These are phyloP conservation scores for Verticillium zaregamsianum DNA, from an alignment of 2,329 filamentous ascomycete genomes.

Conservation along the genomic window DNA sequence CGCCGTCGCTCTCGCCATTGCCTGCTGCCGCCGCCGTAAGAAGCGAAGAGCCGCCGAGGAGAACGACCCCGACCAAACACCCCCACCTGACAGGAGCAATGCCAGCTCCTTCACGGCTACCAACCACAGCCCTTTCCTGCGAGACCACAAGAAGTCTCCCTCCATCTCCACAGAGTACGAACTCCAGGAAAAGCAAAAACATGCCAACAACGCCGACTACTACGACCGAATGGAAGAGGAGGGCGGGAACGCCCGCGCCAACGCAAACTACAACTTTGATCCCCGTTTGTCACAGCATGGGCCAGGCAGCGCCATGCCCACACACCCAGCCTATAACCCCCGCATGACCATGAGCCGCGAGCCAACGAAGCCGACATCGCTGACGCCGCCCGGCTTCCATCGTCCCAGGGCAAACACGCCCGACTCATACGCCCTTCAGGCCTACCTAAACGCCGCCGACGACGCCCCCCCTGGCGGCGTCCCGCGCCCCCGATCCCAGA, in stretches of 20 bases:
- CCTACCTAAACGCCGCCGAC: conserved; percentile 29
- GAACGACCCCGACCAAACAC: conserved; percentile 17
- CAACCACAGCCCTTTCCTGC: conserved; percentile 11
- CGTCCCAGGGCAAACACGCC: conserved; percentile 16
- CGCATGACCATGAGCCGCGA: conserved; percentile 24
- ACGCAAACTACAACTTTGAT: conserved; percentile 21
- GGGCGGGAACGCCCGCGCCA: conserved; percentile 8
- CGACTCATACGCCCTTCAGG: conserved; percentile 29
- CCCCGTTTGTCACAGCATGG: conserved; percentile 16
- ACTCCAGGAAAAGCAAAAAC: conserved; percentile 17
- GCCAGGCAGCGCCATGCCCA: conserved; percentile 31
- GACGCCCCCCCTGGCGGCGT: conserved; percentile 11
- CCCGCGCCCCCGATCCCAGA: conserved; percentile 4
- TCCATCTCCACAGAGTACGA: conserved; percentile 17
- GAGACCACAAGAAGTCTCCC: conserved; percentile 21
- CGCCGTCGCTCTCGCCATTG: conserved; percentile 36
- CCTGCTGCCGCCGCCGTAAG: conserved; percentile 44
- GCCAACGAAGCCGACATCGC: conserved; percentile 12
- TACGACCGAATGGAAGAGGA: conserved; percentile 33
- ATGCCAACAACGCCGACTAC: conserved; percentile 31
- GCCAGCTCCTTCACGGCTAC: conserved; percentile 12
- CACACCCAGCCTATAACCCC: conserved; percentile 46
- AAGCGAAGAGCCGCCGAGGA: conserved; percentile 19
- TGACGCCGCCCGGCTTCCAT: conserved; percentile 6
- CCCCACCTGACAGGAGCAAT: conserved; percentile 8